phyloP scores from a whole-genome alignment of 2,329 filamentous ascomycete genomes.

The Neonectria ditissima region DNA sequence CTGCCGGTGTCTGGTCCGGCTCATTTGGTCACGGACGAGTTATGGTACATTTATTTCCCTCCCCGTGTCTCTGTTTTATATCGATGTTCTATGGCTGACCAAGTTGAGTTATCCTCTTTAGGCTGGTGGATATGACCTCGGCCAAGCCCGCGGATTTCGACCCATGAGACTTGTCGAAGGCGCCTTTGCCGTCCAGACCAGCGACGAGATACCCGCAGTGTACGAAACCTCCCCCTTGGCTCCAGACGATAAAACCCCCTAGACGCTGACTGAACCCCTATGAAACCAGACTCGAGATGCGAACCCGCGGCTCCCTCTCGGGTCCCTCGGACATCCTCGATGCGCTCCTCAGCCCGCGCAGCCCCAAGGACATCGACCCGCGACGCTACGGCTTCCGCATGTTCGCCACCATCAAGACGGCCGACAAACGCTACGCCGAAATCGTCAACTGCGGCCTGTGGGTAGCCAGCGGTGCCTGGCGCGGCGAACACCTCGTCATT shows the following conservation, averaged over 20 bases:
- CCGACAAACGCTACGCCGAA: conserved; percentile 61
- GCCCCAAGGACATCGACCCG: conserved; percentile 55
- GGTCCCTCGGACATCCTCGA: conserved; percentile 59
- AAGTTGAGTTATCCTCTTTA: conserved; percentile 39
- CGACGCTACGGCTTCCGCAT: conserved; percentile 61
- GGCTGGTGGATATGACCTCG: conserved; percentile 58
- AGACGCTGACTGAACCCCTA: conserved; percentile 11
- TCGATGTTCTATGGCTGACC: conserved; percentile 36
- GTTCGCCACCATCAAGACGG: conserved; percentile 63
- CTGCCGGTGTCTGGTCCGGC: conserved; percentile 60
- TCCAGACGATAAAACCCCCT: background rate
- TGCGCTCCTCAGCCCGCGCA: conserved; percentile 52
- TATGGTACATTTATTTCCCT: conserved; percentile 51
- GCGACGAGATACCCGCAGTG: conserved; percentile 60
- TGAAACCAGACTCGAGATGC: conserved; percentile 54
- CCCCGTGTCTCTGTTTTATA: background rate
- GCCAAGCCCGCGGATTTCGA: conserved; percentile 55
- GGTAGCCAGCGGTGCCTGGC: conserved; percentile 62
- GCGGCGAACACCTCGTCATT: conserved; percentile 58
- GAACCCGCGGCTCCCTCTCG: conserved; percentile 60
- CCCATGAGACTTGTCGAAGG: conserved; percentile 60
- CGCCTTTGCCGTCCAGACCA: conserved; percentile 62
- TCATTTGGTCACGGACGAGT: conserved; percentile 62
- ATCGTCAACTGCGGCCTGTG: conserved; percentile 63
- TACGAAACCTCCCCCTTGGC: conserved; percentile 38